phyloP scores from a whole-genome alignment of 257 asterid genomes.

The Salvia rosmarinus region DNA sequence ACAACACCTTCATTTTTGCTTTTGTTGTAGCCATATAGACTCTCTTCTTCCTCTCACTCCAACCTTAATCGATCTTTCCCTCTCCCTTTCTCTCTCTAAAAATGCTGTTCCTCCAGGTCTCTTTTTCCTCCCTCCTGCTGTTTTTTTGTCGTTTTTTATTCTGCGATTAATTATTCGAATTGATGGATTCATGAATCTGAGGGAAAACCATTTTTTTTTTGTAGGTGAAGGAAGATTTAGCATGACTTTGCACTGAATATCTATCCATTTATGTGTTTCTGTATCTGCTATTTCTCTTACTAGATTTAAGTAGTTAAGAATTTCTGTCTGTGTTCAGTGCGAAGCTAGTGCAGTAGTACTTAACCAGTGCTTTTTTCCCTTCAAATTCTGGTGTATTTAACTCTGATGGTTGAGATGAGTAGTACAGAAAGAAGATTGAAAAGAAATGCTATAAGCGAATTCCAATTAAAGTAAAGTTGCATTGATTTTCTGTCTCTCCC shows the following conservation, averaged over 20 bases:
- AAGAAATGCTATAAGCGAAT: constrained; percentile 22
- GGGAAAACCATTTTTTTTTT: not conserved
- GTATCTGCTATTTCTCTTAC: constrained; percentile 5
- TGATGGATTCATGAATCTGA: constrained; percentile 30
- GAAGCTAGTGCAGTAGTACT: constrained; percentile 7
- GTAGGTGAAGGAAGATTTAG: constrained; percentile 39
- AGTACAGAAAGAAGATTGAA: constrained; percentile 10
- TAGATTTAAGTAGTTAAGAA: constrained; percentile 7
- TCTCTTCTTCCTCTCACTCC: constrained; percentile 32
- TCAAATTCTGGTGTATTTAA: constrained; percentile 9
- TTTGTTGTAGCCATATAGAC: constrained; percentile 32
- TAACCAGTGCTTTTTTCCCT: not conserved
- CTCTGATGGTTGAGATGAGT: constrained; percentile 22
- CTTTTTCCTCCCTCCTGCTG: constrained; percentile 18
- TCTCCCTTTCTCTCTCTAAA: constrained; percentile 1
- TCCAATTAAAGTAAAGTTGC: constrained; percentile 29
- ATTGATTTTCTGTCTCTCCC: constrained; percentile 4
- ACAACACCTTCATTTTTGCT: constrained; percentile 35
- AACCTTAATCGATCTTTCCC: not conserved
- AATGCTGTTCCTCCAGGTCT: constrained; percentile 9
- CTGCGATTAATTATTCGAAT: not conserved
- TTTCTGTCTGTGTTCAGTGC: constrained; percentile 16
- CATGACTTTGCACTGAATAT: constrained; percentile 22
- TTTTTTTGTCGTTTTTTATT: not conserved
- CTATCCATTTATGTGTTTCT: not conserved